Evolutionary conservation across 306 rosid species (phyloP), one percentile per base, ranked within the genome.

Genomic region (Oemleria cerasiformis): DNA sequence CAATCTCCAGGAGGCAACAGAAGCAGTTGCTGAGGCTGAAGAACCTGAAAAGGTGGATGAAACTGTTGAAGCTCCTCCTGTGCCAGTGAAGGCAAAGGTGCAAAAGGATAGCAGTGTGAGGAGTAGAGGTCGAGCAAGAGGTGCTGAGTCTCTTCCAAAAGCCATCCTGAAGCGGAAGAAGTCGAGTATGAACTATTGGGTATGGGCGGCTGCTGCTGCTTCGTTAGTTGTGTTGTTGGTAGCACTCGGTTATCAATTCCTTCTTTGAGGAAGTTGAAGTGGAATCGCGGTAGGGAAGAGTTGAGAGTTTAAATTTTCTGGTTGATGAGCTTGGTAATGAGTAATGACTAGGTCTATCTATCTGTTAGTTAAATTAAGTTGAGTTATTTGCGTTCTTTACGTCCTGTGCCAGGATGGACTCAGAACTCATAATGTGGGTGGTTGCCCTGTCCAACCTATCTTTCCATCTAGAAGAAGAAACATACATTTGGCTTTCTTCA

Each of bases 141-240:
- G 86, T 7, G 65, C 76, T 0, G 91, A 82, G 11, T 60, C 89
- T 0, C 53, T 86, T 68, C 87, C 88, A 1, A 94, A 88, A 78
- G 91, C 38, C 38, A 61, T 91, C 41, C 79, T 88, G 57, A 91
- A 86, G 88, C 79, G 97, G 57, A 91, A 91, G 65, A 94, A 72
- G 84, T 69, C 98, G 0, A 77, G 62, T 68, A 84, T 75, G 43
- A 86, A 85, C 62, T 82, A 87, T 80, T 84, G 82, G 95, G 13
- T 82, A 5, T 91, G 97, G 99, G 77, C 79, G 63, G 92, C 84
- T 30, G 85, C 79, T 59, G 96, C 91, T 66, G 92, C 83, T 34
- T 60, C 75, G 80, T 38, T 89, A 12, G 82, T 78, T 34, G 25
- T 84, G 45, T 73, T 86, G 77, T 48, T 86, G 64, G 57, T 69